Percentiles rank a stretch among this genome's conserved stretches.
phyloP scores from a whole-genome alignment of 345 rosid species.

The Fremontodendron californicum region DNA sequence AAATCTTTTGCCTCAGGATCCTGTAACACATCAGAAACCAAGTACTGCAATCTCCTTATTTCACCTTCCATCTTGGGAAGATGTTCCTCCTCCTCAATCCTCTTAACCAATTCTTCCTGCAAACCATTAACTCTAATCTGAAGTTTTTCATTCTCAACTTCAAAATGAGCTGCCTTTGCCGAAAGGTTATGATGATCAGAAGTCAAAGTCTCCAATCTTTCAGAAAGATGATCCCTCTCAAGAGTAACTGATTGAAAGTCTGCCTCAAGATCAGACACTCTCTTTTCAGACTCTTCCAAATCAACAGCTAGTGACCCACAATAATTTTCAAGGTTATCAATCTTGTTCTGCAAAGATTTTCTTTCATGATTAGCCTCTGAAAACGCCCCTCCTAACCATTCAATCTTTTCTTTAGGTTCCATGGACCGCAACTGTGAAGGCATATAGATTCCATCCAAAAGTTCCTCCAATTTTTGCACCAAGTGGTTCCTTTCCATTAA shows the following conservation, averaged over 20 bases:
- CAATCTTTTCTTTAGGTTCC: slow-evolving; percentile 81
- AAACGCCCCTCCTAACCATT: slow-evolving; percentile 74
- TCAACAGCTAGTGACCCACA: slow-evolving; percentile 61
- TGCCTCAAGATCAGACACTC: slow-evolving; percentile 46
- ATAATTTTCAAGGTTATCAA: slow-evolving; percentile 55
- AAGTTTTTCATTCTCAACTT: slow-evolving; percentile 56
- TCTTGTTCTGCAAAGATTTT: slow-evolving; percentile 57
- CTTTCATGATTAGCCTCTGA: slow-evolving; percentile 59
- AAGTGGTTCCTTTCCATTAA: slow-evolving; percentile 79
- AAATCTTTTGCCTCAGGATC: slow-evolving; percentile 47
- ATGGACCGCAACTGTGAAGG: slow-evolving; percentile 62
- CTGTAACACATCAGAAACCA: slow-evolving; percentile 55
- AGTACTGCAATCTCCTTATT: slow-evolving; percentile 48
- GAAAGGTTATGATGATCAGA: slow-evolving; percentile 44
- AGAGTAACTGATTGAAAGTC: slow-evolving; percentile 44
- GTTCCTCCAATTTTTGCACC: slow-evolving; percentile 91
- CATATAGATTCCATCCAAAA: slow-evolving; percentile 58
- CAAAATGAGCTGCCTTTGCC: slow-evolving; percentile 40
- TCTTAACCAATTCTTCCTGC: slow-evolving; percentile 52
- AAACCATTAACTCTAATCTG: slow-evolving; percentile 43
- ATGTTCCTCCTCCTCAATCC: slow-evolving; percentile 43
- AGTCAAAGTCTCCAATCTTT: slow-evolving; percentile 51
- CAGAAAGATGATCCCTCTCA: slow-evolving; percentile 54
- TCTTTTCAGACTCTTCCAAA: slow-evolving; percentile 54
- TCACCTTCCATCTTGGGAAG: slow-evolving; percentile 42